Evolutionary conservation across 805 yeast genomes (phyloP), one percentile per base, ranked within the genome.

Genomic region (Candida corydali): DNA sequence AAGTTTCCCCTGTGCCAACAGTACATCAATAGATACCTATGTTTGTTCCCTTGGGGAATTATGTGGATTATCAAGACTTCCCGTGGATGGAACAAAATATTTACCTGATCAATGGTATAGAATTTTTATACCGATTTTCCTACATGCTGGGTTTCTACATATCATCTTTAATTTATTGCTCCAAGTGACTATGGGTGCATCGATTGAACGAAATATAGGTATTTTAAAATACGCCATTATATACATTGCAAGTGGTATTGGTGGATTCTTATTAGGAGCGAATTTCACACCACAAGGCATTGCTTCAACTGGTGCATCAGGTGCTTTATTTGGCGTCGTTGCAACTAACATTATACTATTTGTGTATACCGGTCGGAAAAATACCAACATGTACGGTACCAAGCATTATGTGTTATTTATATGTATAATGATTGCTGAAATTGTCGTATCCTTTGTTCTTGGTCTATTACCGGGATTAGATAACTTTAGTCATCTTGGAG

Each of bases 401-500:
- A 64, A 65, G 17, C 64, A 63, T 29, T 84, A 76, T 43, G 62
- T 59, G 24, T 50, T 70, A 5, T 63, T 71, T 23, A 57, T 82
- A 9, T 32, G 54, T 16, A 62, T 72, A 10, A 70, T 78, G 58
- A 41, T 79, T n/a, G 57, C 61, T 8, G 87, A 82, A 51, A 69
- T 82, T 25, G 48, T 80, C 9, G 63, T 80, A 4, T 69, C 80
- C 26, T 66, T 82, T 31, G 82, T 73, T 5, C 57, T 82, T 14
- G 89, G 89, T 0, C 60, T 82, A 14, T 57, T 82, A 11, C 89
- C 89, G 0, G 89, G 89, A 0, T 52, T 82, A 37, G 89, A 82
- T 54, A 82, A 82, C 52, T 82, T 82, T 50, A 70, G 83, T 29
- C 88, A 82, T 54, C 73, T 82, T 46, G 89, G 89, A 8, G 89